A percentile compares a stretch with the other conserved stretches of the same genome.
These are phyloP conservation scores for Penicillium sp. DNA, from an alignment of 2,329 filamentous ascomycete genomes.

Conservation along the genomic window DNA sequence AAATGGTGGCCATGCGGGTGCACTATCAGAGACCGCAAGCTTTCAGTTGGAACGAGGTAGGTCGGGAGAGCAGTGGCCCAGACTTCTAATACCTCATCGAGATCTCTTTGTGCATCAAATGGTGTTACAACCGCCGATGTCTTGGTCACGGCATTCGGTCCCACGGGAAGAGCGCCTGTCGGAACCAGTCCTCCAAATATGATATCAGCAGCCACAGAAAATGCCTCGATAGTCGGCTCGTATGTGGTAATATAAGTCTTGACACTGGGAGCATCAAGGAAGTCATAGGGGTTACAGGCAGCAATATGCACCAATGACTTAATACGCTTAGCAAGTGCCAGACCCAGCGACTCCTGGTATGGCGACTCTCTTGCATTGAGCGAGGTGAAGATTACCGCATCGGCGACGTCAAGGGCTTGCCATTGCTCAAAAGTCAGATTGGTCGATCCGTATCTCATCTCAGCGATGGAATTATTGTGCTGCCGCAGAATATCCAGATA, in stretches of 20 bases:
- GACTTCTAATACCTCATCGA: slow-evolving; percentile 29
- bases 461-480: slow-evolving; percentile 26
- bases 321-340: slow-evolving; percentile 30
- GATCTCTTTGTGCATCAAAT: slow-evolving; percentile 26
- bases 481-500: slow-evolving; percentile 36
- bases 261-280: slow-evolving; percentile 37
- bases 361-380: slow-evolving; percentile 40
- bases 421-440: slow-evolving; percentile 34
- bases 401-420: slow-evolving; percentile 34
- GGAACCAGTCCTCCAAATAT: slow-evolving; percentile 38
- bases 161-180: slow-evolving; percentile 39
- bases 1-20: slow-evolving; percentile 34
- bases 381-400: slow-evolving; percentile 42
- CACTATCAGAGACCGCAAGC: slow-evolving; percentile 28
- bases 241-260: slow-evolving; percentile 47
- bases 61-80: slow-evolving; percentile 40
- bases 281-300: slow-evolving; percentile 47
- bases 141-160: slow-evolving; percentile 14
- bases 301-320: slow-evolving; percentile 40
- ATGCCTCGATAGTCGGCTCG: slow-evolving; percentile 46
- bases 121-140: slow-evolving; percentile 11
- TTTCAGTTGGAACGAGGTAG: slow-evolving; percentile 33
- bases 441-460: slow-evolving; percentile 35
- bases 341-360: slow-evolving; percentile 38
- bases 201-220: slow-evolving; percentile 38